phyloP scores from a whole-genome alignment of 768 basidiomycete genomes.

The Podaxis sp. region DNA sequence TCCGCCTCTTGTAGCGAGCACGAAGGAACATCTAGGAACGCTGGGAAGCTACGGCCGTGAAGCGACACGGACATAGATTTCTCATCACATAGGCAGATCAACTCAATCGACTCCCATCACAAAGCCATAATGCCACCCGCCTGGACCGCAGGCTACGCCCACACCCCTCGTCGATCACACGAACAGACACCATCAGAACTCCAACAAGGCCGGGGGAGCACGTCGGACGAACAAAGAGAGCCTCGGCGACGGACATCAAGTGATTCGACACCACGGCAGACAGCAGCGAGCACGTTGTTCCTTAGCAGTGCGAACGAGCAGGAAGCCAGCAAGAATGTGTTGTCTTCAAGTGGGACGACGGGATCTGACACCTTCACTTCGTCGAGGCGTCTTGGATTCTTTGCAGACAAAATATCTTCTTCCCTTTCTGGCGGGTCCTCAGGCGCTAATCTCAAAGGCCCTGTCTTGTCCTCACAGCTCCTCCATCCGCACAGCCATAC shows the following conservation, averaged over 20 bases:
- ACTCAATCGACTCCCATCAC: not conserved
- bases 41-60: not conserved
- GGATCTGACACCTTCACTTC: slow-evolving; percentile 31
- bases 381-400: slow-evolving; percentile 40
- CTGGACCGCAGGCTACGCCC: slow-evolving; percentile 31
- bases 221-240: slow-evolving; percentile 35
- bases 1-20: too few species aligned
- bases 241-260: slow-evolving; percentile 42
- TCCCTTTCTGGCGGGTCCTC: slow-evolving; percentile 29
- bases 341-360: slow-evolving; percentile 19
- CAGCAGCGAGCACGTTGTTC: slow-evolving; percentile 38
- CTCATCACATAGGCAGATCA: not conserved
- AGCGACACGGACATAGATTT: not conserved
- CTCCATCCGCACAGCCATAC: slow-evolving; percentile 40
- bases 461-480: slow-evolving; percentile 33
- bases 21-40: not conserved
- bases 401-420: slow-evolving; percentile 44
- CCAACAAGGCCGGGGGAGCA: slow-evolving; percentile 32
- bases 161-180: slow-evolving; percentile 39
- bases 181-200: slow-evolving; percentile 33
- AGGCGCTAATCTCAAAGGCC: slow-evolving; percentile 27
- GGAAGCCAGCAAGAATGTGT: slow-evolving; percentile 30
- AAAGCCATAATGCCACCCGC: slow-evolving; percentile 13
- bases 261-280: slow-evolving; percentile 51
- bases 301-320: slow-evolving; percentile 31